phyloP scores from a whole-genome alignment of 306 rosid species.

The Vigna unguiculata region DNA sequence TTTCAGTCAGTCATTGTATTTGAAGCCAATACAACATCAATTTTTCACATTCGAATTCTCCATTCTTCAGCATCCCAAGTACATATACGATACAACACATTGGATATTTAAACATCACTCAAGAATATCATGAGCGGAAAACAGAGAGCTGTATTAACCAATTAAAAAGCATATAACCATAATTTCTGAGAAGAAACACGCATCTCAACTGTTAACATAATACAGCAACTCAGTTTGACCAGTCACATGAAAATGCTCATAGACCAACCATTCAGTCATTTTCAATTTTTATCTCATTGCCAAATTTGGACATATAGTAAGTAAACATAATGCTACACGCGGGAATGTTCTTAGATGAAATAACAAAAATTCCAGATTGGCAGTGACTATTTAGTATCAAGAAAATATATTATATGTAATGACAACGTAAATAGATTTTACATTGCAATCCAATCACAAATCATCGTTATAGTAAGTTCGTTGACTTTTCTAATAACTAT shows the following conservation, averaged over 20 bases:
- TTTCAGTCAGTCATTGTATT: constrained; percentile 26
- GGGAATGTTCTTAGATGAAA: background rate
- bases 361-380: background rate
- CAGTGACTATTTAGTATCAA: background rate
- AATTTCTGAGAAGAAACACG: constrained; percentile 15
- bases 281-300: no score
- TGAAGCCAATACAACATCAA: constrained; percentile 22
- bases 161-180: constrained; percentile 4
- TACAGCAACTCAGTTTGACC: constrained; percentile 14
- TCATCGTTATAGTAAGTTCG: no score
- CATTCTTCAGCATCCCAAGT: constrained; percentile 6
- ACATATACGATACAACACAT: background rate
- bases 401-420: background rate
- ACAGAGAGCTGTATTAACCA: background rate
- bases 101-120: constrained; percentile 16
- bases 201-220: constrained; percentile 10
- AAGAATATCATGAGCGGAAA: constrained; percentile 13
- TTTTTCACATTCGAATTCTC: constrained; percentile 10
- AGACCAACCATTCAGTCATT: background rate
- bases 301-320: background rate
- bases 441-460: background rate
- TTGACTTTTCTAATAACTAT: no score
- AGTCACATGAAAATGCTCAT: constrained; percentile 9
- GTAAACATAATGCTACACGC: background rate
- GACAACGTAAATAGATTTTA: no score